Evolutionary conservation across 2,329 filamentous ascomycete species (phyloP).

Genomic region (Onygena corvina): DNA sequence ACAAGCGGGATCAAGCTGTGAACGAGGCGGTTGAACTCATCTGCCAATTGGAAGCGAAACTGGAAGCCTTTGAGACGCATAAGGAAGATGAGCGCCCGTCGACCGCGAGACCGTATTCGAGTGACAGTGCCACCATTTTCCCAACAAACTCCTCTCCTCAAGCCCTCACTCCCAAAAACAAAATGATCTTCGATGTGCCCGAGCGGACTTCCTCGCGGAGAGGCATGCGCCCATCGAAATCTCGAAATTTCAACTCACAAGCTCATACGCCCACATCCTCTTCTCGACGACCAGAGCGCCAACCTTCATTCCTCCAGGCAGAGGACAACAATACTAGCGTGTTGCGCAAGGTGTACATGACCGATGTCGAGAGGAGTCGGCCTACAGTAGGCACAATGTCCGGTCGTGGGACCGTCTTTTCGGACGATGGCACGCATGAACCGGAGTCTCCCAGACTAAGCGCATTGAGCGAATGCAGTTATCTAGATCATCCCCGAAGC

Average conservation of each 20-base stretch:
- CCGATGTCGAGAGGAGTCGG: conserved; percentile 22
- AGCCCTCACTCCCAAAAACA: conserved; percentile 22
- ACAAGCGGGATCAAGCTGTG: conserved; percentile 32
- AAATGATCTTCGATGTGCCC: conserved; percentile 26
- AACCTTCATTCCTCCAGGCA: conserved; percentile 31
- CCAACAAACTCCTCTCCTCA: conserved; percentile 13
- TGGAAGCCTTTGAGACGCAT: conserved; percentile 23
- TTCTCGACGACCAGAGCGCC: conserved; percentile 21
- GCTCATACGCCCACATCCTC: conserved; percentile 17
- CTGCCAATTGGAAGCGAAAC: conserved; percentile 32
- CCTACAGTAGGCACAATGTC: conserved; percentile 23
- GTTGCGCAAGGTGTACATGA: conserved; percentile 30
- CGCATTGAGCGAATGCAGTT: conserved; percentile 36
- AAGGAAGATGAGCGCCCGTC: conserved; percentile 16
- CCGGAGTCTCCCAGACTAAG: conserved; percentile 32
- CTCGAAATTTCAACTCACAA: conserved; percentile 12
- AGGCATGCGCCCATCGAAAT: conserved; percentile 17
- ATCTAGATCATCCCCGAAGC: conserved; percentile 27
- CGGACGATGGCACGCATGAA: conserved; percentile 25
- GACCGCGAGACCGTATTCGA: conserved; percentile 19
- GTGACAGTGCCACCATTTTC: conserved; percentile 15
- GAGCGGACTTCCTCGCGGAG: conserved; percentile 30
- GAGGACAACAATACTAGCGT: conserved; percentile 28
- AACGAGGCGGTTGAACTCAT: conserved; percentile 35
- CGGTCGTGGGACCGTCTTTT: conserved; percentile 28